Evolutionary conservation across 192 early-diverging fungal genomes (phyloP), one percentile per base, ranked within the genome.

Genomic region (Neocallimastix lanati): DNA sequence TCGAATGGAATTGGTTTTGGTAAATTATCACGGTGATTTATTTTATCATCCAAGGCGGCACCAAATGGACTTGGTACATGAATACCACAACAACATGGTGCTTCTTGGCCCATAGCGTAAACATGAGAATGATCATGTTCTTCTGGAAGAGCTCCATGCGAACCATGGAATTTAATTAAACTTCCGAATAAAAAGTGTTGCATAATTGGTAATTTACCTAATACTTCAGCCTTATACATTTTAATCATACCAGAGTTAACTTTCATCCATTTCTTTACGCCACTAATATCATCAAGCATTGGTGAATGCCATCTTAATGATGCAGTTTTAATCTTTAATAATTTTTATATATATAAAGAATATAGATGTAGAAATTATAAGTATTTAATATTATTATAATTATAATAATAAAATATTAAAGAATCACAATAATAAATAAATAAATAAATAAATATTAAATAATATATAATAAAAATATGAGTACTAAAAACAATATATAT

Each of bases 161-260:
- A 2, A 21, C 40, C 40, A 50, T 50, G 40, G 40, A 50, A 50
- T 50, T 21, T 50, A 50, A 50, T 50, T 14, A 50, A 13, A 50
- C 40, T 84, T 21, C 96, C 97, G 89, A 99, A 99, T 78, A 93
- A 85, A 83, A 96, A 93, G 81, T 99, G 97, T 85, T 99, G 97
- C 85, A 98, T 95, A 28, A 99, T 95, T 4, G 97, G 97, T 38
- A 97, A 89, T 83, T 99, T 99, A 33, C 90, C 91, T 25, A 95
- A 83, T 2, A 94, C 97, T 79, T 99, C 96, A 0, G 92, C 95
- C 27, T 88, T 83, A 88, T 94, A 98, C 95, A 98, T 97, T 83
- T 97, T 99, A 76, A 93, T 81, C 91, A 98, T 91, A 15, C 96
- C 97, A 21, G 87, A 80, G 78, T 96, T 93, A 28, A 98, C 93